Evolutionary conservation across 805 yeast species (phyloP).

Genomic region (Cyberlindnera euphorbiae): DNA sequence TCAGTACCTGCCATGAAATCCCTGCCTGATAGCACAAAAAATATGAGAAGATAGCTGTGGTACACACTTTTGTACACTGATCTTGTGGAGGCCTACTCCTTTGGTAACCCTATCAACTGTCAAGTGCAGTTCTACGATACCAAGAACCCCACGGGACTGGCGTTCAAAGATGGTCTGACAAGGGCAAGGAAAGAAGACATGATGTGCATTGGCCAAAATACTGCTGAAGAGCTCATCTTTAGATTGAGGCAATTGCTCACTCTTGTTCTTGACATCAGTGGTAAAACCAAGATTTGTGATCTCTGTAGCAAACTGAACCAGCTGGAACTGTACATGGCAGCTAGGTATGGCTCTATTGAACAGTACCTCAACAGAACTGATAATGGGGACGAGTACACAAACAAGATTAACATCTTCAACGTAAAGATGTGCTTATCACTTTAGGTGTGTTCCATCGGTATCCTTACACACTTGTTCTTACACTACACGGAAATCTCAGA

Average conservation of each 20-base stretch:
- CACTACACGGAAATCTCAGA: conserved; percentile 3
- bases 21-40: conserved; percentile 1
- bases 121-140: conserved; percentile 7
- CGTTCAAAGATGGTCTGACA: background rate
- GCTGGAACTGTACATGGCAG: conserved; percentile 1
- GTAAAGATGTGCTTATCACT: conserved; percentile 2
- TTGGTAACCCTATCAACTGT: conserved; percentile 8
- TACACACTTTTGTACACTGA: conserved; percentile 7
- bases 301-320: conserved; percentile 3
- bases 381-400: too few relatives aligned
- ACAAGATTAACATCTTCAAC: background rate
- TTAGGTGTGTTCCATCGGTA: conserved; percentile 2
- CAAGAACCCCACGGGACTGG: background rate
- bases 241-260: conserved; percentile 2
- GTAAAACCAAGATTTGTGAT: conserved; percentile 2
- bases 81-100: conserved; percentile 7
- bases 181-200: too few relatives aligned
- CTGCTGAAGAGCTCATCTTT: background rate
- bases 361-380: background rate
- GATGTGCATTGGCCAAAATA: too few relatives aligned
- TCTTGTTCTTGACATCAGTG: conserved; percentile 3
- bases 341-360: background rate
- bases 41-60: conserved; percentile 9
- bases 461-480: conserved; percentile 4
- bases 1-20: conserved; percentile 14